Percentiles rank a stretch among this genome's conserved stretches.
phyloP scores from a whole-genome alignment of 164 flowering plant species.

The Chloranthus sessilifolius region DNA sequence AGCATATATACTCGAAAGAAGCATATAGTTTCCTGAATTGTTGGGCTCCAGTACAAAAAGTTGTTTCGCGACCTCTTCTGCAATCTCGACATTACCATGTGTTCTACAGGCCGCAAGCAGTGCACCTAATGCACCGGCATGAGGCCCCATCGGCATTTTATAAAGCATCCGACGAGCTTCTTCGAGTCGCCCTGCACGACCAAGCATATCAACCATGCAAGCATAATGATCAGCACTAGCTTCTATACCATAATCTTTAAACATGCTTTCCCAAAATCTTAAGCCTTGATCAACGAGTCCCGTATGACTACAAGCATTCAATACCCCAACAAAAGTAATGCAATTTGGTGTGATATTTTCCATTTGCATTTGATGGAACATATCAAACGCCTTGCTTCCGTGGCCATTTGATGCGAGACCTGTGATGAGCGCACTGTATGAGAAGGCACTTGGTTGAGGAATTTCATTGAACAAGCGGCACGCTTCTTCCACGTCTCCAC shows the following conservation, averaged over 20 bases:
- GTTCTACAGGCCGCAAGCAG: slow-evolving; percentile 32
- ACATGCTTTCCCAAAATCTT: slow-evolving; percentile 32
- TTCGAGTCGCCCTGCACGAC: slow-evolving; percentile 28
- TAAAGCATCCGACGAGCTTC: slow-evolving; percentile 26
- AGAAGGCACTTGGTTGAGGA: slow-evolving; percentile 23
- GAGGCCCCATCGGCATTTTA: slow-evolving; percentile 28
- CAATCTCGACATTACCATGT: slow-evolving; percentile 30
- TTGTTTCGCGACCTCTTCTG: slow-evolving; percentile 24
- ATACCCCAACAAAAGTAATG: slow-evolving; percentile 33
- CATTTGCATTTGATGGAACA: slow-evolving; percentile 21
- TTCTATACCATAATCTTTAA: slow-evolving; percentile 23
- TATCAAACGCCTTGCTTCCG: slow-evolving; percentile 23
- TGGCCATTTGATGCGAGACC: slow-evolving; percentile 40
- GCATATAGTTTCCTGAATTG: slow-evolving; percentile 33
- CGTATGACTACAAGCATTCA: slow-evolving; percentile 33
- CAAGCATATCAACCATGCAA: slow-evolving; percentile 38
- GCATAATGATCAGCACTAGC: slow-evolving; percentile 36
- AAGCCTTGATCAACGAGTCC: slow-evolving; percentile 36
- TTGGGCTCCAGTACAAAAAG: slow-evolving; percentile 29
- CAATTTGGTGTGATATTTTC: slow-evolving; percentile 26
- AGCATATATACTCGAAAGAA: slow-evolving; percentile 32
- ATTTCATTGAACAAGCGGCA: slow-evolving; percentile 25
- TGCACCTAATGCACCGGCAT: slow-evolving; percentile 36
- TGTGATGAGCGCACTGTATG: slow-evolving; percentile 33
- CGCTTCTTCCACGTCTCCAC: slow-evolving; percentile 37